phyloP scores from a whole-genome alignment of 2,329 filamentous ascomycete species.

The Intubia oerlemansii region DNA sequence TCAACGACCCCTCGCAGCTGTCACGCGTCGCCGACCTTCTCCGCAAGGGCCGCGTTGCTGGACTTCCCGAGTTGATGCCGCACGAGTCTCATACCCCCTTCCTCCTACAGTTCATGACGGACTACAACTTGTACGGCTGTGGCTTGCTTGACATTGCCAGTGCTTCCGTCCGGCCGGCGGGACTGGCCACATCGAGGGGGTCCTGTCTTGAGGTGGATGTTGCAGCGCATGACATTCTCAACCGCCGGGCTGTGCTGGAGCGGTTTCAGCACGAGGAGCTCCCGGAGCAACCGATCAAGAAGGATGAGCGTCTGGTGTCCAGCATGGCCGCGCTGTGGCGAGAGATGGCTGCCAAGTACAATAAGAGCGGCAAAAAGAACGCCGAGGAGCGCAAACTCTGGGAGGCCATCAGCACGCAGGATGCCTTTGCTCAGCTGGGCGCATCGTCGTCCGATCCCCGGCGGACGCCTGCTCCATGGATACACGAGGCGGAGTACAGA shows the following conservation, averaged over 20 bases:
- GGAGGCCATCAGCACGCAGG: conserved; percentile 47
- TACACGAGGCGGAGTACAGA: conserved; percentile 72
- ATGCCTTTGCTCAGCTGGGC: conserved; percentile 59
- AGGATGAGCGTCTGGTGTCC: conserved; percentile 60
- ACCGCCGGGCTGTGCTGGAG: conserved; percentile 53
- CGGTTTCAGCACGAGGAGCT: conserved; percentile 79
- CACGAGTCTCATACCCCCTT: conserved; percentile 91
- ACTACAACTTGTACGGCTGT: conserved; percentile 94
- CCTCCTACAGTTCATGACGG: conserved; percentile 89
- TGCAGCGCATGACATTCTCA: conserved; percentile 70
- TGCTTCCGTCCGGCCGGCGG: conserved; percentile 38
- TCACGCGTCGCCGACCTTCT: conserved; percentile 73
- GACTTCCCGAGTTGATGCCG: conserved; percentile 79
- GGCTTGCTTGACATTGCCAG: conserved; percentile 73
- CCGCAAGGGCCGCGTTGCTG: conserved; percentile 44
- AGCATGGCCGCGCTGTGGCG: conserved; percentile 85
- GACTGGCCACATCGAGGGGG: too few species aligned
- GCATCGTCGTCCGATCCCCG: conserved; percentile 76
- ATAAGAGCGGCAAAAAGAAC: conserved; percentile 59
- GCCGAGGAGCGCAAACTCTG: conserved; percentile 50
- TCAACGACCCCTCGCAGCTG: conserved; percentile 73
- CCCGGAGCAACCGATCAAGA: conserved; percentile 44
- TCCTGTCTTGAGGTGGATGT: conserved; percentile 85
- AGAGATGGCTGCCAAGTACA: conserved; percentile 7
- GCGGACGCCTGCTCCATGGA: conserved; percentile 56